These are phyloP conservation scores for Cudoniella acicularis DNA, from an alignment of 495 filamentous ascomycete genomes.

Conservation along the genomic window DNA sequence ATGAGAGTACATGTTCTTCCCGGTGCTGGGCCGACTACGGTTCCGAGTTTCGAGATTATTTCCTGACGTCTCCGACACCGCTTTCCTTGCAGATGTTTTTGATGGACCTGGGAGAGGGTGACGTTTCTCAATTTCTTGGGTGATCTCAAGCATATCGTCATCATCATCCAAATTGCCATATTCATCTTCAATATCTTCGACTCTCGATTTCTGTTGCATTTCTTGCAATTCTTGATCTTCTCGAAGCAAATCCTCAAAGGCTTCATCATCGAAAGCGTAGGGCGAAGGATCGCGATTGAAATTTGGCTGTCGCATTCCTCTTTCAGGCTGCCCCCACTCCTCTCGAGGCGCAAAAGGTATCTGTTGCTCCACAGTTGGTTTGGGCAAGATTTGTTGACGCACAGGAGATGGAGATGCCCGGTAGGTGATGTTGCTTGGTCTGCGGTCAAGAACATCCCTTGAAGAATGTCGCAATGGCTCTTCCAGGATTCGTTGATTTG, in stretches of 20 bases:
- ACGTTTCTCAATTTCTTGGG: conserved; percentile 51
- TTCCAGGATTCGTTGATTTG: neutral
- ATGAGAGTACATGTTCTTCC: conserved; percentile 35
- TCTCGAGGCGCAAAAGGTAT: neutral
- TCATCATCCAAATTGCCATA: conserved; percentile 65
- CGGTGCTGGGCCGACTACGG: conserved; percentile 32
- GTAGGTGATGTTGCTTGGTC: neutral
- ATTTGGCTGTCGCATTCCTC: conserved; percentile 13
- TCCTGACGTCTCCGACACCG: conserved; percentile 30
- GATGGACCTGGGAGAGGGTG: conserved; percentile 26
- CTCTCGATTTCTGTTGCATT: neutral
- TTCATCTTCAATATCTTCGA: conserved; percentile 41
- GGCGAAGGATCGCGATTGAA: conserved; percentile 12
- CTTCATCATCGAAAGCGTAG: conserved; percentile 15
- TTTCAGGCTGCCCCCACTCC: neutral
- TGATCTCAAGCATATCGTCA: conserved; percentile 64
- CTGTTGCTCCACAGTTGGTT: neutral
- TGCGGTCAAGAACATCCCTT: neutral
- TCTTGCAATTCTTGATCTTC: conserved; percentile 14
- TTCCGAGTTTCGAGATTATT: conserved; percentile 1
- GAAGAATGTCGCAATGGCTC: neutral
- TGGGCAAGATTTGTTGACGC: neutral
- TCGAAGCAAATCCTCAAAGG: conserved; percentile 14
- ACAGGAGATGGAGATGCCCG: conserved; percentile 5
- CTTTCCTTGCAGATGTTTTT: conserved; percentile 33